Conservation (phyloP, 2,329 filamentous ascomycete genomes). For the Parastagonospora nodorum region DNA sequence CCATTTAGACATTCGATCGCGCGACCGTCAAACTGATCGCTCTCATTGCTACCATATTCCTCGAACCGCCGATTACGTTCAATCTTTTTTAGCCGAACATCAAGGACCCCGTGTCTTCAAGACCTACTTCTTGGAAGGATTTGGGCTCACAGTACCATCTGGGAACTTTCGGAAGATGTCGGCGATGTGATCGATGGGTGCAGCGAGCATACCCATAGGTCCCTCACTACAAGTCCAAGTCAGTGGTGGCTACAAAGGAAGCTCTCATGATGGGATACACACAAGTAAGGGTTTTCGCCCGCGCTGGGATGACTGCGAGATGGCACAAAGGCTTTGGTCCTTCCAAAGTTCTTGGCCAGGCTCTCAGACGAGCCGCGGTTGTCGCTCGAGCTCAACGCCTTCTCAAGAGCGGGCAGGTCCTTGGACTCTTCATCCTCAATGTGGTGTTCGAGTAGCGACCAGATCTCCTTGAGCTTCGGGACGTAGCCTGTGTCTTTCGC, state of each 20-base stretch:
- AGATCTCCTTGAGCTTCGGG: slow-evolving; percentile 31
- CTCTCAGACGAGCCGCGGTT: slow-evolving; percentile 27
- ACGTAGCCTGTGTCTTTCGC: slow-evolving; percentile 25
- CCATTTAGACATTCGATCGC: too few relatives aligned
- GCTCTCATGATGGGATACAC: too few relatives aligned
- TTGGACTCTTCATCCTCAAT: slow-evolving; percentile 40
- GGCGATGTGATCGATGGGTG: slow-evolving; percentile 61
- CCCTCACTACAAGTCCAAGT: slow-evolving; percentile 48
- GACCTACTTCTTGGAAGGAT: slow-evolving; percentile 28
- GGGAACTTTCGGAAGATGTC: slow-evolving; percentile 64
- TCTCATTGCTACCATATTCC: too few relatives aligned
- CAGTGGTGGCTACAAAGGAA: too few relatives aligned
- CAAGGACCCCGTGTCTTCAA: too few relatives aligned
- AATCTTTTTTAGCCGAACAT: too few relatives aligned
- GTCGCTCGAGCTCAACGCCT: slow-evolving; percentile 14
- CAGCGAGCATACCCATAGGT: slow-evolving; percentile 58
- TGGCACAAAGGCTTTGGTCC: slow-evolving; percentile 40
- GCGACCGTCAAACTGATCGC: too few relatives aligned
- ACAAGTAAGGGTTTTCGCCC: slow-evolving; percentile 58
- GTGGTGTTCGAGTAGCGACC: slow-evolving; percentile 27
- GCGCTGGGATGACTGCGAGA: slow-evolving; percentile 38
- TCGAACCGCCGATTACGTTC: too few relatives aligned
- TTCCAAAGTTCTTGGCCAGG: slow-evolving; percentile 35
- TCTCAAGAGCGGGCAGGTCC: slow-evolving; percentile 38
- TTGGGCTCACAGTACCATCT: slow-evolving; percentile 33